phyloP scores from a whole-genome alignment of 2,329 filamentous ascomycete species.

The Hymenoscyphus repandus region DNA sequence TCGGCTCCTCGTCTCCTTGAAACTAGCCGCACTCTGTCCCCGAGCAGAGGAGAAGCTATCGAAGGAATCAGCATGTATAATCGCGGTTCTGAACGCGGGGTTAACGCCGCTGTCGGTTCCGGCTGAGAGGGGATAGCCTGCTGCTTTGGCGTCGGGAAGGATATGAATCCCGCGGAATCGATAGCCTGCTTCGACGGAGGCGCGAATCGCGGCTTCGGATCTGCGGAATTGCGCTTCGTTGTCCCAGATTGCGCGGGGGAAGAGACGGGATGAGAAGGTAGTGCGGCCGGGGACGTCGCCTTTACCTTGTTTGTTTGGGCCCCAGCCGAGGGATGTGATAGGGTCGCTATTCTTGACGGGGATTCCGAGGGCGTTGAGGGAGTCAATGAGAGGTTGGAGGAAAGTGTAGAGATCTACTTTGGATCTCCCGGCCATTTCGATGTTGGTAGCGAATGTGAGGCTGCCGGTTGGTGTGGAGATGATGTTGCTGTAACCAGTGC shows the following conservation, averaged over 20 bases:
- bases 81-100: slow-evolving; percentile 14
- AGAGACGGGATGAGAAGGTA: slow-evolving; percentile 34
- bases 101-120: too few relatives aligned
- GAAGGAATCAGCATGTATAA: slow-evolving; percentile 14
- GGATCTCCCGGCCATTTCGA: slow-evolving; percentile 17
- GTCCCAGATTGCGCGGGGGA: slow-evolving; percentile 36
- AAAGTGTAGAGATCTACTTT: slow-evolving; percentile 20
- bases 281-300: slow-evolving; percentile 14
- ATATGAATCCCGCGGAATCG: slow-evolving; percentile 27
- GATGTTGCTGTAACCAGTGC: slow-evolving; percentile 22
- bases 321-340: slow-evolving; percentile 29
- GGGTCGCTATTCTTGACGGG: slow-evolving; percentile 25
- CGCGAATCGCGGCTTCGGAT: slow-evolving; percentile 28
- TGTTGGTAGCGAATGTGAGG: background rate
- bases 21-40: slow-evolving; percentile 41
- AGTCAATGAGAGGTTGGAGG: slow-evolving; percentile 35
- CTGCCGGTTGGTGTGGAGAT: slow-evolving; percentile 17
- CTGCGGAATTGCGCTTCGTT: slow-evolving; percentile 21
- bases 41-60: background rate
- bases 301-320: slow-evolving; percentile 35
- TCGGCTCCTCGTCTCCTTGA: slow-evolving; percentile 8
- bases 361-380: slow-evolving; percentile 31
- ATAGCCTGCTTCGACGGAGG: slow-evolving; percentile 31
- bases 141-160: slow-evolving; percentile 4
- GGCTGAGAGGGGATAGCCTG: slow-evolving; percentile 9